Percentiles rank a stretch among this genome's conserved stretches.
These are phyloP conservation scores for Dothideomycetidae sp. DNA, from an alignment of 2,329 filamentous ascomycete genomes.

Conservation along the genomic window DNA sequence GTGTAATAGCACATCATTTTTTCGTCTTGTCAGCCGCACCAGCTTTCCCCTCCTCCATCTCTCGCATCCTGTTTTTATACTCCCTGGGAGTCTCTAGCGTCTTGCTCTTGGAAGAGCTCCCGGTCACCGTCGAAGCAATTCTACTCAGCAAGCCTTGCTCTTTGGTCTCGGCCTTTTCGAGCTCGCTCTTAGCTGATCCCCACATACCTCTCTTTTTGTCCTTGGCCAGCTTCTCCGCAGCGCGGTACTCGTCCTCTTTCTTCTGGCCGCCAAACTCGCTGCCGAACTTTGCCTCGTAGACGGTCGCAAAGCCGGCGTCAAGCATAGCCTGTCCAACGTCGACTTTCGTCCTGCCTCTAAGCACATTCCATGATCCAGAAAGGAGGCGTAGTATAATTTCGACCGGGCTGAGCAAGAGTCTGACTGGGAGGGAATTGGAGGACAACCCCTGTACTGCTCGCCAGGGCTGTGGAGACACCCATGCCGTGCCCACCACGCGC, in stretches of 20 bases:
- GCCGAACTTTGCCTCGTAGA: conserved; percentile 85
- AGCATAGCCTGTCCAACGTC: conserved; percentile 90
- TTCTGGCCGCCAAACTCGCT: conserved; percentile 61
- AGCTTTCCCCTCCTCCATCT: conserved; percentile 26
- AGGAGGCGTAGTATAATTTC: conserved; percentile 92
- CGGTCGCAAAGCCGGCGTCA: conserved; percentile 66
- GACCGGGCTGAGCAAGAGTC: conserved; percentile 65
- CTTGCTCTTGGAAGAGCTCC: conserved; percentile 27
- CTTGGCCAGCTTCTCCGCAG: conserved; percentile 40
- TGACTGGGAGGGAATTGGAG: conserved; percentile 68
- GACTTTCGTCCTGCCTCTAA: conserved; percentile 43
- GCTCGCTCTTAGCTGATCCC: conserved; percentile 32
- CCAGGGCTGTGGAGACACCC: conserved; percentile 45
- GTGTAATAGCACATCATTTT: conserved; percentile 5
- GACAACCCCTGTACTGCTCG: conserved; percentile 71
- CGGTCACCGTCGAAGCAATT: conserved; percentile 33
- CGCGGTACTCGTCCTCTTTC: conserved; percentile 46
- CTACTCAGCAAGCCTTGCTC: conserved; percentile 26
- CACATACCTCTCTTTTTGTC: conserved; percentile 46
- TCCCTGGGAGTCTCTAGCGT: conserved; percentile 78
- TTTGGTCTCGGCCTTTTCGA: conserved; percentile 20
- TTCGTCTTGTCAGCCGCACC: conserved; percentile 3
- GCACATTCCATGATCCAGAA: conserved; percentile 64
- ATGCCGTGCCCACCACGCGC: conserved; percentile 75
- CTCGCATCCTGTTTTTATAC: conserved; percentile 55